These are phyloP conservation scores for Myxozyma lipomycoides DNA, from an alignment of 805 yeast genomes.

Conservation along the genomic window DNA sequence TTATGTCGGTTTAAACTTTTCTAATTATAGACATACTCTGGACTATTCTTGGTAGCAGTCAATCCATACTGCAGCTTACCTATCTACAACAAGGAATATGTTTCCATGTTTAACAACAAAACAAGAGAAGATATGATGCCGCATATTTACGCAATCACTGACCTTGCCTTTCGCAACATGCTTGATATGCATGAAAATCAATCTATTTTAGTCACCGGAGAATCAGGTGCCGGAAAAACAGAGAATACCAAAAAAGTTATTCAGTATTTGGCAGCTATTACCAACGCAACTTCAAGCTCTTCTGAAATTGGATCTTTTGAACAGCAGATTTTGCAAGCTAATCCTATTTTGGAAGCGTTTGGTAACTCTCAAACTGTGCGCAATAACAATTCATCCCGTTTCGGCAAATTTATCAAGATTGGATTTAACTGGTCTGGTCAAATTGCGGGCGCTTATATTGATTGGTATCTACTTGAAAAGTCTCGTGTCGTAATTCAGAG, in stretches of 20 bases:
- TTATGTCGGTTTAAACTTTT: neutral
- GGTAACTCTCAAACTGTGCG: conserved; percentile 96
- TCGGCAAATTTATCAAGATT: conserved; percentile 91
- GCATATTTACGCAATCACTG: conserved; percentile 88
- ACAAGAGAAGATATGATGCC: conserved; percentile 55
- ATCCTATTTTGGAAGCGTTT: conserved; percentile 91
- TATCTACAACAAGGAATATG: conserved; percentile 59
- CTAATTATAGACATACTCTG: conserved; percentile 78
- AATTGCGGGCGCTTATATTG: conserved; percentile 85
- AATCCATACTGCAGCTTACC: conserved; percentile 80
- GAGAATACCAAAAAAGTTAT: conserved; percentile 94
- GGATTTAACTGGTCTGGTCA: conserved; percentile 61
- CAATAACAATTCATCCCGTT: conserved; percentile 91
- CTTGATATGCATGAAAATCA: conserved; percentile 69
- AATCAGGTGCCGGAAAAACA: conserved; percentile 98
- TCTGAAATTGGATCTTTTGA: conserved; percentile 48
- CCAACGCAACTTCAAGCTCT: conserved; percentile 36
- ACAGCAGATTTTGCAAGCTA: conserved; percentile 81
- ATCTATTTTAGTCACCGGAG: conserved; percentile 95
- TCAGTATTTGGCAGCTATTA: conserved; percentile 79
- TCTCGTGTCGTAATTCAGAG: conserved; percentile 84
- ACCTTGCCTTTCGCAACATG: conserved; percentile 75
- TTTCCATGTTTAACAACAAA: conserved; percentile 53
- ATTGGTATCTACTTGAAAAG: conserved; percentile 90
- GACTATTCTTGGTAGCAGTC: conserved; percentile 89